Conservation (phyloP, 2,329 filamentous ascomycete genomes). For the Mycosphaerelloides madeirae region DNA sequence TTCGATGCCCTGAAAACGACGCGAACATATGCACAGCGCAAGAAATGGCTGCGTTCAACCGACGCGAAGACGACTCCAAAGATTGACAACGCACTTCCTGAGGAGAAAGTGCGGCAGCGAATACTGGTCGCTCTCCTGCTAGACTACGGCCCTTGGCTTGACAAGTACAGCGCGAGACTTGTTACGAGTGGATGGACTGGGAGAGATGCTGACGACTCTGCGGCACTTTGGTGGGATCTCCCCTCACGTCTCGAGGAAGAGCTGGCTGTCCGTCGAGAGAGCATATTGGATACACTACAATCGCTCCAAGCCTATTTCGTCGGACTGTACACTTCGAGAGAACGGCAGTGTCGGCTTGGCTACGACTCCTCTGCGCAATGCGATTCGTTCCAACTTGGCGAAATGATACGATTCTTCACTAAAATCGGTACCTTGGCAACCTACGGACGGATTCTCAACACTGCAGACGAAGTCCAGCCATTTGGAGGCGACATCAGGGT, state of each 20-base stretch:
- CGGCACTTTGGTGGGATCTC: slow-evolving; percentile 66
- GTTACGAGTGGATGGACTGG: slow-evolving; percentile 63
- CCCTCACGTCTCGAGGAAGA: slow-evolving; percentile 67
- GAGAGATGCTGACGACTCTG: slow-evolving; percentile 37
- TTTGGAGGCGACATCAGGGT: slow-evolving; percentile 59
- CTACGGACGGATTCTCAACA: slow-evolving; percentile 38
- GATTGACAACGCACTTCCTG: slow-evolving; percentile 40
- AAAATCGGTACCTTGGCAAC: slow-evolving; percentile 58
- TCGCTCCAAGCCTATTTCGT: slow-evolving; percentile 67
- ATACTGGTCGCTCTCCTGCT: slow-evolving; percentile 63
- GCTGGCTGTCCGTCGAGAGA: slow-evolving; percentile 60
- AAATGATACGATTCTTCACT: slow-evolving; percentile 68
- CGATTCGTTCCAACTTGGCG: slow-evolving; percentile 73
- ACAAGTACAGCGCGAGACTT: slow-evolving; percentile 59
- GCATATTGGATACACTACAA: slow-evolving; percentile 63
- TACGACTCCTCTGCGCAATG: slow-evolving; percentile 69
- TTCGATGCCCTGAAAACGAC: slow-evolving; percentile 62
- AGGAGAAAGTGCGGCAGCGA: slow-evolving; percentile 66
- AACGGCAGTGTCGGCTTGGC: slow-evolving; percentile 64
- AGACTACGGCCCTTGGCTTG: slow-evolving; percentile 57
- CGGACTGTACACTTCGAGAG: slow-evolving; percentile 61
- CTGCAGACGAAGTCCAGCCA: slow-evolving; percentile 42
- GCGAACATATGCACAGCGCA: slow-evolving; percentile 49
- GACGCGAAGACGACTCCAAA: slow-evolving; percentile 44
- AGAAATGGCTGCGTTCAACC: slow-evolving; percentile 39